phyloP scores from a whole-genome alignment of 345 rosid genomes.

The Brassica cretica region DNA sequence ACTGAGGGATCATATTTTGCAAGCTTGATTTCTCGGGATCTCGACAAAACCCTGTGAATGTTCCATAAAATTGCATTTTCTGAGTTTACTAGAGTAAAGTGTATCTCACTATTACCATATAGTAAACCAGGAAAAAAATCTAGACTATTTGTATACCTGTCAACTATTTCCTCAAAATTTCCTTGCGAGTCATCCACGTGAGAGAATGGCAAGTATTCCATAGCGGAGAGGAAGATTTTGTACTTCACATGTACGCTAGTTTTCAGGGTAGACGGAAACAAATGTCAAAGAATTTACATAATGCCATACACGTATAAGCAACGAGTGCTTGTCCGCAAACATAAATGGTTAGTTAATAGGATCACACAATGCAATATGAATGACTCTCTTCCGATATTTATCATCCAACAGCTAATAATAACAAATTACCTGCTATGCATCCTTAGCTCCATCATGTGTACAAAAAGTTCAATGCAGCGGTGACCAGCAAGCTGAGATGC shows the following conservation, averaged over 20 bases:
- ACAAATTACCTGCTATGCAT: slow-evolving; percentile 73
- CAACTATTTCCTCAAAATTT: slow-evolving; percentile 92
- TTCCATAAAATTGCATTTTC: slow-evolving; percentile 24
- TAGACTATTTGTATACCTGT: slow-evolving; percentile 58
- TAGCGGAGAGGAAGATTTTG: slow-evolving; percentile 88
- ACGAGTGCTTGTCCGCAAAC: slow-evolving; percentile 11
- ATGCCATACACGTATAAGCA: slow-evolving; percentile 7
- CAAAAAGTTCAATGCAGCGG: slow-evolving; percentile 94
- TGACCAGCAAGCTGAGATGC: slow-evolving; percentile 95
- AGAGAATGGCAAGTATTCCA: slow-evolving; percentile 87
- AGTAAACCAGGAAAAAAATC: slow-evolving; percentile 12
- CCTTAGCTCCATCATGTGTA: slow-evolving; percentile 98
- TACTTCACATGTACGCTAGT: slow-evolving; percentile 83
- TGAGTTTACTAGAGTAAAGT: slow-evolving; percentile 28
- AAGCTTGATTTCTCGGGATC: slow-evolving; percentile 81
- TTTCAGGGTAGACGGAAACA: slow-evolving; percentile 19
- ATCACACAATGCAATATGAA: slow-evolving; percentile 18
- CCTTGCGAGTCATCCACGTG: slow-evolving; percentile 69
- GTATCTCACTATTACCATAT: slow-evolving; percentile 10
- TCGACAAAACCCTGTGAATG: slow-evolving; percentile 72
- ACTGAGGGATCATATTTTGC: slow-evolving; percentile 74
- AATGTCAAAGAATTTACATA: slow-evolving; percentile 27
- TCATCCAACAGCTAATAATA: not conserved
- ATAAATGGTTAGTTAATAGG: not conserved
- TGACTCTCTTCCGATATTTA: not conserved